Percentiles rank a stretch among this genome's conserved stretches.
Conservation (phyloP, 352 stramenopile genomes). For the Globisporangium orthogonon region DNA sequence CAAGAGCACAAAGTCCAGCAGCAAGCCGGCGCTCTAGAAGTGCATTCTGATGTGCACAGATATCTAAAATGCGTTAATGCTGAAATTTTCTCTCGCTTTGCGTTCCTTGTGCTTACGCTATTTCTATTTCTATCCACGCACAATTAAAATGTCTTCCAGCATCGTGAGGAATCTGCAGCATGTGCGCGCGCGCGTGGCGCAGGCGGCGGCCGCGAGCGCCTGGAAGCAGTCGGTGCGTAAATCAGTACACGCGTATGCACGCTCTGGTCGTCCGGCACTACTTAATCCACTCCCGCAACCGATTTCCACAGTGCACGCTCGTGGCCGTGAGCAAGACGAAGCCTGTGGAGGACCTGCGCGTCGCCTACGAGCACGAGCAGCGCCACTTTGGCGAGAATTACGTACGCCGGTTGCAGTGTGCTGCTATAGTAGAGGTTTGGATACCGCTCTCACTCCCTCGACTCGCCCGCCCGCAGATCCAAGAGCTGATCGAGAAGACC, state of each 20-base stretch:
- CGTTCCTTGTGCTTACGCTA: no score
- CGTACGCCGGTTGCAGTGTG: slow-evolving; percentile 28
- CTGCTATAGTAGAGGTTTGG: no score
- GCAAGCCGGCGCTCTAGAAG: no score
- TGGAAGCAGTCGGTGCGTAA: slow-evolving; percentile 34
- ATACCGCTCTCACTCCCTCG: not conserved
- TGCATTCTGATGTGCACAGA: no score
- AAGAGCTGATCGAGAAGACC: slow-evolving; percentile 96
- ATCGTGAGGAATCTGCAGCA: slow-evolving; percentile 54
- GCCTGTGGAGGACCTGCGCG: slow-evolving; percentile 80
- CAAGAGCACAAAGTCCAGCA: no score
- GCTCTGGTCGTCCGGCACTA: not conserved
- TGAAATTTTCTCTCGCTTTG: no score
- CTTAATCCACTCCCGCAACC: not conserved
- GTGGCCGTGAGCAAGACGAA: slow-evolving; percentile 96
- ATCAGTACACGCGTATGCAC: not conserved
- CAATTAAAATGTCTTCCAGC: not conserved
- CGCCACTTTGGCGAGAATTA: slow-evolving; percentile 99
- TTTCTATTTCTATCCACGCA: no score
- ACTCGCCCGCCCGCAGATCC: slow-evolving; percentile 44
- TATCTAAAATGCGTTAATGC: no score
- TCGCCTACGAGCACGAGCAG: slow-evolving; percentile 89
- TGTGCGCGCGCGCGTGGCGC: slow-evolving; percentile 51
- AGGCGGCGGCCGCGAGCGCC: slow-evolving; percentile 44
- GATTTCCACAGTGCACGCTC: slow-evolving; percentile 45